Conservation (phyloP, 1,284 basidiomycete genomes). For the Chondrostereum purpureum region DNA sequence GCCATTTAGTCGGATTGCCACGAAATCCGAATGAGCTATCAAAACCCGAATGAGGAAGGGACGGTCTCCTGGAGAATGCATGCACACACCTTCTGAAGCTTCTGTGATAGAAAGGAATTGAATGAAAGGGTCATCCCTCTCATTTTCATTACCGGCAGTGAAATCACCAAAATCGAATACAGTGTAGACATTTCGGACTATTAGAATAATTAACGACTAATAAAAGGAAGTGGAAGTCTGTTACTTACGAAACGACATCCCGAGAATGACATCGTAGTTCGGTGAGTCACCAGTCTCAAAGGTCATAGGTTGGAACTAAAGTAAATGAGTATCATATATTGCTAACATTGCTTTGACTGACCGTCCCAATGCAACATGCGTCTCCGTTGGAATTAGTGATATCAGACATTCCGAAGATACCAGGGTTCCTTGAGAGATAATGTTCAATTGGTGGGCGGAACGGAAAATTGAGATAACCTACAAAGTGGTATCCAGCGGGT, state of each 20-base stretch:
- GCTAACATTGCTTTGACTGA: too few relatives aligned
- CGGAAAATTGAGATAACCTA: constrained; percentile 13
- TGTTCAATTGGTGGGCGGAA: constrained; percentile 11
- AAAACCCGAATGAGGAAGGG: too few relatives aligned
- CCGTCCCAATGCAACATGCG: constrained; percentile 40
- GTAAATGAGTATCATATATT: constrained; percentile 6
- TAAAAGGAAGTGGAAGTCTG: constrained; percentile 1
- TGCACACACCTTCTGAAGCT: constrained; percentile 25
- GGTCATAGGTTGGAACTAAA: constrained; percentile 45
- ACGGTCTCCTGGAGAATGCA: neutral
- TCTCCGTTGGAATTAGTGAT: constrained; percentile 27
- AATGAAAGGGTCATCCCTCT: constrained; percentile 42
- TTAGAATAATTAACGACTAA: constrained; percentile 1
- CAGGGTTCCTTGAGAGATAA: constrained; percentile 23
- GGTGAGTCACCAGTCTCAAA: constrained; percentile 26
- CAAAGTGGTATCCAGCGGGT: constrained; percentile 54
- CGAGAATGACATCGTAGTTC: constrained; percentile 40
- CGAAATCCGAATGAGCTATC: constrained; percentile 44
- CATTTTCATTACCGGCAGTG: constrained; percentile 30
- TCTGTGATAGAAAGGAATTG: constrained; percentile 53
- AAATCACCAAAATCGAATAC: constrained; percentile 58
- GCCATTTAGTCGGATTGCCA: constrained; percentile 41
- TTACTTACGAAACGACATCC: constrained; percentile 49
- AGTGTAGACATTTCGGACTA: constrained; percentile 51
- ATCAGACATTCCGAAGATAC: constrained; percentile 22